Evolutionary conservation across 495 filamentous ascomycete genomes (phyloP).

Genomic region (Tuber melanosporum): DNA sequence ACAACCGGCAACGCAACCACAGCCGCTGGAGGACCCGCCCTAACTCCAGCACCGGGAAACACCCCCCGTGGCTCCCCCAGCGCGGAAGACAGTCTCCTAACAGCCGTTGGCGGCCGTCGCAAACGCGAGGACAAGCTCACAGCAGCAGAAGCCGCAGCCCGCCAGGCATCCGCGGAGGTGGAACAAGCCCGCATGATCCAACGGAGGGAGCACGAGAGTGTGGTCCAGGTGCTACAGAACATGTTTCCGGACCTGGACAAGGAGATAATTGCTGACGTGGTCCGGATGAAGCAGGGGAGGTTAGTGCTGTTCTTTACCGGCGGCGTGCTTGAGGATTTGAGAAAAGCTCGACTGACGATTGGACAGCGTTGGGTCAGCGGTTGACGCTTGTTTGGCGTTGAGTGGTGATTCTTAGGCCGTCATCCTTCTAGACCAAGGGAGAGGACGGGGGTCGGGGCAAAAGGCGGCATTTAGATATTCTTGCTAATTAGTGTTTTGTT

Average conservation of each 20-base stretch:
- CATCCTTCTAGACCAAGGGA: slow-evolving; percentile 2
- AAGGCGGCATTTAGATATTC: slow-evolving; percentile 20
- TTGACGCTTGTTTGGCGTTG: slow-evolving; percentile 42
- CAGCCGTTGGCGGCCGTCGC: slow-evolving; percentile 39
- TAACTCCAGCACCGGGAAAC: slow-evolving; percentile 54
- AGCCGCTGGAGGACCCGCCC: slow-evolving; percentile 47
- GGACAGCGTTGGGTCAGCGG: slow-evolving; percentile 38
- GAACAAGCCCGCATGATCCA: slow-evolving; percentile 84
- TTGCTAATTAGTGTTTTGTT: slow-evolving; percentile 33
- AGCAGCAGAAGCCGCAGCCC: slow-evolving; percentile 85
- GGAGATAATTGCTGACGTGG: slow-evolving; percentile 46
- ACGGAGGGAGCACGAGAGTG: slow-evolving; percentile 73
- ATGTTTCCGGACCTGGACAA: slow-evolving; percentile 45
- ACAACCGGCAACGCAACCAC: slow-evolving; percentile 42
- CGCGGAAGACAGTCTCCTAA: slow-evolving; percentile 32
- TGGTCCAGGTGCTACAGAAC: slow-evolving; percentile 59
- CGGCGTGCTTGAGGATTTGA: slow-evolving; percentile 25
- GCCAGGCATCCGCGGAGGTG: slow-evolving; percentile 85
- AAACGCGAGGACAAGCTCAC: slow-evolving; percentile 50
- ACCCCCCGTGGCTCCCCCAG: slow-evolving; percentile 56
- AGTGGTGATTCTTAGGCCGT: slow-evolving; percentile 15
- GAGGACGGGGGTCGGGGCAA: slow-evolving; percentile 5
- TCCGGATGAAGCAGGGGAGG: slow-evolving; percentile 43
- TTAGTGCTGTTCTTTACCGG: slow-evolving; percentile 33
- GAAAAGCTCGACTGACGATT: slow-evolving; percentile 31